Percentiles rank a stretch among this genome's conserved stretches.
Conservation (phyloP, 768 basidiomycete genomes). For the Lactarius sanguifluus region DNA sequence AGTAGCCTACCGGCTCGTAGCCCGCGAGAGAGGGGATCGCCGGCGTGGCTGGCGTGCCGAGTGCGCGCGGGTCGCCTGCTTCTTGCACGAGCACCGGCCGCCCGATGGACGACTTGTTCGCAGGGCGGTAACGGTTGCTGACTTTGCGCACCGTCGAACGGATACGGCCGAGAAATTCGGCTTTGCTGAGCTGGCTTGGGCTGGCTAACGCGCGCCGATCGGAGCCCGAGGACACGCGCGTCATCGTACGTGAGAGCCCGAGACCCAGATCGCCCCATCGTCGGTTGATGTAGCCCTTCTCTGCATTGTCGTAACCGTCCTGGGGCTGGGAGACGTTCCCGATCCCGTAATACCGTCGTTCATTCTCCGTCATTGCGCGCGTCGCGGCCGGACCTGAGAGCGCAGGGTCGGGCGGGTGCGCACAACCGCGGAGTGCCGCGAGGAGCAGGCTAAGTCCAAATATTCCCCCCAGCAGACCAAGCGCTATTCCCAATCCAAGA, state of each 20-base stretch:
- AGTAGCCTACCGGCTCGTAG: conserved; percentile 37
- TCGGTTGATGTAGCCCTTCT: conserved; percentile 36
- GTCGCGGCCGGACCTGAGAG: conserved; percentile 58
- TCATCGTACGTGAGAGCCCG: conserved; percentile 49
- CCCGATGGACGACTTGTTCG: conserved; percentile 49
- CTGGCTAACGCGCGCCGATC: conserved; percentile 35
- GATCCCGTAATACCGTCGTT: conserved; percentile 69
- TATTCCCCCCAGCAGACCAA: conserved; percentile 61
- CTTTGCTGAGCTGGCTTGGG: conserved; percentile 66
- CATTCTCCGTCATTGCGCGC: conserved; percentile 59
- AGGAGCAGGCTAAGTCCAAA: conserved; percentile 54
- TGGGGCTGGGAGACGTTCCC: conserved; percentile 34
- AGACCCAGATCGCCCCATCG: conserved; percentile 42
- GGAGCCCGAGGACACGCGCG: conserved; percentile 29
- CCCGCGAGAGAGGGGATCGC: conserved; percentile 24
- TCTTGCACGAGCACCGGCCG: conserved; percentile 50
- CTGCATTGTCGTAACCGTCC: conserved; percentile 17
- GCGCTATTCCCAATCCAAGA: conserved; percentile 59
- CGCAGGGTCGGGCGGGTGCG: conserved; percentile 59
- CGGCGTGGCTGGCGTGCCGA: conserved; percentile 18
- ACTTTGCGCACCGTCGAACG: conserved; percentile 65
- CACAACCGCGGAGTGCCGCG: conserved; percentile 55
- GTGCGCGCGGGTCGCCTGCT: conserved; percentile 22
- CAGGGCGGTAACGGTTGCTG: conserved; percentile 52
- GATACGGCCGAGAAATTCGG: conserved; percentile 64